Evolutionary conservation across 768 basidiomycete genomes (phyloP).

Genomic region (Leccinum imitatum): DNA sequence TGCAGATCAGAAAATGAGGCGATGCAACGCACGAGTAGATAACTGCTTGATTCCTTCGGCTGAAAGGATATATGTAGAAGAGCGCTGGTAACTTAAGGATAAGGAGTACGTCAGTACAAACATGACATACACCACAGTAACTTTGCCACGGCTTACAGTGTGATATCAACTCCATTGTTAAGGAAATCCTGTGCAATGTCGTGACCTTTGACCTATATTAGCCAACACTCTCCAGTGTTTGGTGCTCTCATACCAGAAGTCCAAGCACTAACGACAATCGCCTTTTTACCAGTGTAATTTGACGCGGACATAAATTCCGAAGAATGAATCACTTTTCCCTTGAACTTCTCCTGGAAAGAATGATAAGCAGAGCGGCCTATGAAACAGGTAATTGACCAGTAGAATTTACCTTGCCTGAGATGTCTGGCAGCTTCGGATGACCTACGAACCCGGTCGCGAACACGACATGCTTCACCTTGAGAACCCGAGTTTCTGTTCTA

Average conservation of each 20-base stretch:
- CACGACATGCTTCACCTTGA: slow-evolving; percentile 49
- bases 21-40: slow-evolving; percentile 8
- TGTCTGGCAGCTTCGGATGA: slow-evolving; percentile 42
- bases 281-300: slow-evolving; percentile 60
- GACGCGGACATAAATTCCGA: slow-evolving; percentile 45
- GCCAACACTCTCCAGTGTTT: neutral
- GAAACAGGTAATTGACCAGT: neutral
- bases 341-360: slow-evolving; percentile 44
- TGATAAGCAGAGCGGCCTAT: neutral
- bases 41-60: slow-evolving; percentile 1
- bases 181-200: slow-evolving; percentile 40
- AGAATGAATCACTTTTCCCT: slow-evolving; percentile 56
- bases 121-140: too few relatives aligned
- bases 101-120: neutral
- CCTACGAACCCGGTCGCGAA: slow-evolving; percentile 56
- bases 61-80: slow-evolving; percentile 29
- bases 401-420: slow-evolving; percentile 40
- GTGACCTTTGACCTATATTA: slow-evolving; percentile 26
- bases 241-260: slow-evolving; percentile 44
- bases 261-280: slow-evolving; percentile 64
- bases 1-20: neutral
- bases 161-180: slow-evolving; percentile 29
- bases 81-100: slow-evolving; percentile 24
- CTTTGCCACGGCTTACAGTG: slow-evolving; percentile 17
- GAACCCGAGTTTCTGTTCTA: slow-evolving; percentile 35